Base-by-base conservation (phyloP, 352 stramenopile species). In the Phytophthora sp. region DNA sequence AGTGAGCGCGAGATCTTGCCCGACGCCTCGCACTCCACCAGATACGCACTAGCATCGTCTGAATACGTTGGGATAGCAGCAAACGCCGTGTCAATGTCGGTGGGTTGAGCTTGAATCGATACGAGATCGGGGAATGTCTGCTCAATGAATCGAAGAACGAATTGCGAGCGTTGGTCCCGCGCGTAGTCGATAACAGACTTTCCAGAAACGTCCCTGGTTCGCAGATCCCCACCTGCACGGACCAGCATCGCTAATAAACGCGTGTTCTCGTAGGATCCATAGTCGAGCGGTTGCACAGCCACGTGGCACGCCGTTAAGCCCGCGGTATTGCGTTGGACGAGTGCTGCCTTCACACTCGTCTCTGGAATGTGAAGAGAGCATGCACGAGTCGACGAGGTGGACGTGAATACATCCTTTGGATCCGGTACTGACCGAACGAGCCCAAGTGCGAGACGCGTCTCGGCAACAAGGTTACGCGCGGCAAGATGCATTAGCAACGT, bases 221-320 rank as follows among this genome's bases (percentile, higher is more conserved):
- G 41, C 6, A 90, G 30, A 23, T 57, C 73, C 1, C 73, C 82
- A 21, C 82, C 82, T 15, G 62, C 67, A 8, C 73, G 57, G 9
- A 91, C 31, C 1, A 94, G 62, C 15, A 90, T 61, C 9, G 78
- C 53, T 24, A 91, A 39, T 7, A 94, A 60, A 9, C 52, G 30
- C 0, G 68, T 73, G 45, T 91, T 94, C 53, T 94, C 86, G 63
- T 83, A 90, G 1, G 86, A 92, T 1, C 79, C 82, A 33, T 84
- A 88, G 21, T 67, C 55, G 7, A 82, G 63, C 13, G 86, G 79
- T 31, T 86, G 76, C 7, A 94, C 73, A n/a, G 77, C 82, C 24
- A 89, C 63, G 49, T 93, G 86, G 26, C 90, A 59, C 1, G 71
- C 75, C 0, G 81, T 88, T 46, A 87, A 66, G 0, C 84, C 82